Percentiles rank a stretch among this genome's conserved stretches.
Evolutionary conservation across 2,329 filamentous ascomycete genomes (phyloP).

Genomic region (Diaporthe sp.): DNA sequence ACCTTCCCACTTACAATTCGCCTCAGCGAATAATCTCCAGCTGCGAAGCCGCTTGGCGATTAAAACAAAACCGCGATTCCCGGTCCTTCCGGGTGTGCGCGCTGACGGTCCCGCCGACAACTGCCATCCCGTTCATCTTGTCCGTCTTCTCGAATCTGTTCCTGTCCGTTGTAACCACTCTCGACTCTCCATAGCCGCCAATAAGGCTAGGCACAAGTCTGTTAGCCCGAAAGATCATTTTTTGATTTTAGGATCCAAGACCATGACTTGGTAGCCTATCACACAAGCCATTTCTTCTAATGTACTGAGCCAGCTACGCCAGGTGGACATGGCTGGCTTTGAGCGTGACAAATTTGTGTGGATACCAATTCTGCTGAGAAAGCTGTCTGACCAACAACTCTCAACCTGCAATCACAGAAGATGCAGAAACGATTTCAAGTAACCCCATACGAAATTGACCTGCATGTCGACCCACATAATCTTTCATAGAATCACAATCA

Average conservation of each 20-base stretch:
- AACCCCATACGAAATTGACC: too few relatives aligned
- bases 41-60: background rate
- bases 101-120: background rate
- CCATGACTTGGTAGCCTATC: background rate
- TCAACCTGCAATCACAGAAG: too few relatives aligned
- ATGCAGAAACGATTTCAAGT: too few relatives aligned
- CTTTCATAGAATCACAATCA: too few relatives aligned
- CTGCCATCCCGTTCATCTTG: background rate
- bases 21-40: background rate
- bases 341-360: too few relatives aligned
- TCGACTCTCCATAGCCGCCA: background rate
- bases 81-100: slow-evolving; percentile 2
- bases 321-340: too few relatives aligned
- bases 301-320: background rate
- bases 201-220: background rate
- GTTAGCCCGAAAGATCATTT: background rate
- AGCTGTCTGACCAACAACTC: too few relatives aligned
- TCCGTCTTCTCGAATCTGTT: background rate
- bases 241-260: too few relatives aligned
- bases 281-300: background rate
- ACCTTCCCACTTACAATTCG: slow-evolving; percentile 20
- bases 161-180: background rate
- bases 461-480: too few relatives aligned
- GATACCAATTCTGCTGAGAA: background rate
- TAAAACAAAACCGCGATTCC: slow-evolving; percentile 5